phyloP scores from a whole-genome alignment of 1,139 yeast genomes.

The Arxiozyma bovina region DNA sequence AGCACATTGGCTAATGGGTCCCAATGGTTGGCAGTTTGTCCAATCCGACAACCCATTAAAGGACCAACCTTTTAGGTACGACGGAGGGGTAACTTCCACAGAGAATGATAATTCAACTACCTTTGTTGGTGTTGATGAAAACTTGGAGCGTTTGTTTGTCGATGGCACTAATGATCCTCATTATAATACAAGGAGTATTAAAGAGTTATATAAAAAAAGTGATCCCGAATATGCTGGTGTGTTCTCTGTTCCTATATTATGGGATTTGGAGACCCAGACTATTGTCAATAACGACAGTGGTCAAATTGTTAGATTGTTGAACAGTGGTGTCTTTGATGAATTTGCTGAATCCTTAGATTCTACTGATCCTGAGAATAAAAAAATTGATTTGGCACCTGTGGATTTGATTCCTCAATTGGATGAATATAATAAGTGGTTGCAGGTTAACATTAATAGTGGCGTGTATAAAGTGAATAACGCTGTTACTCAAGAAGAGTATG shows the following conservation, averaged over 20 bases:
- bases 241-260: conserved; percentile 10
- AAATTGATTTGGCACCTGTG: conserved; percentile 9
- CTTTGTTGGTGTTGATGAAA: conserved; percentile 7
- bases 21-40: conserved; percentile 9
- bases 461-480: conserved; percentile 9
- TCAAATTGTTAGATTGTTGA: conserved; percentile 10
- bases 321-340: conserved; percentile 7
- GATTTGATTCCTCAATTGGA: conserved; percentile 8
- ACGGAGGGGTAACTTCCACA: conserved; percentile 10
- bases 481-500: conserved; percentile 7
- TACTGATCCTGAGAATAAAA: neutral
- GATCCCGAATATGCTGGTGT: conserved; percentile 8
- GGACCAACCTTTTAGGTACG: conserved; percentile 8
- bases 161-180: conserved; percentile 13
- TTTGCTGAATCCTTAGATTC: conserved; percentile 1
- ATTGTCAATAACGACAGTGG: conserved; percentile 13
- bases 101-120: conserved; percentile 7
- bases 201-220: conserved; percentile 8
- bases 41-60: conserved; percentile 7
- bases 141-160: conserved; percentile 7
- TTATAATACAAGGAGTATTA: conserved; percentile 7
- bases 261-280: conserved; percentile 11
- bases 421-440: conserved; percentile 9
- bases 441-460: conserved; percentile 8
- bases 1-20: conserved; percentile 10